These are phyloP conservation scores for Ustilago lituana DNA, from an alignment of 1,284 basidiomycete genomes.

Conservation along the genomic window DNA sequence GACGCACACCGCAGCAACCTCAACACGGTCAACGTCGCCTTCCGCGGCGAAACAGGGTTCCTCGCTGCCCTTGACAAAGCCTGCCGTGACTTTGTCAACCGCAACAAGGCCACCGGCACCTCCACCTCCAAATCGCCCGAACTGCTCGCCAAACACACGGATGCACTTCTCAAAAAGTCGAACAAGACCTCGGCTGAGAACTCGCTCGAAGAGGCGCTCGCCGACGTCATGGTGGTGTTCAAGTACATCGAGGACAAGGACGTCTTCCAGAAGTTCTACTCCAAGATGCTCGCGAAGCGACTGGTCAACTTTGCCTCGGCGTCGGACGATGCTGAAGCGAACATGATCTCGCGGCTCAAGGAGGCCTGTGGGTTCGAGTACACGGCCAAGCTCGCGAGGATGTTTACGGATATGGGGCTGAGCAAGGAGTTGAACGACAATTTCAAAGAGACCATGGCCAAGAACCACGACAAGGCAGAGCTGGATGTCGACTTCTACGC, in stretches of 20 bases:
- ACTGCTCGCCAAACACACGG: constrained; percentile 90
- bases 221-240: constrained; percentile 96
- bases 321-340: constrained; percentile 94
- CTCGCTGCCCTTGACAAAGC: constrained; percentile 91
- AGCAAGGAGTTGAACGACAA: constrained; percentile 95
- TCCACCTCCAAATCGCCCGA: constrained; percentile 81
- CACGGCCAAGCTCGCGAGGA: constrained; percentile 95
- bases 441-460: constrained; percentile 92
- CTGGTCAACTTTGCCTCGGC: constrained; percentile 91
- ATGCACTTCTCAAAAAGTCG: constrained; percentile 89
- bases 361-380: constrained; percentile 99
- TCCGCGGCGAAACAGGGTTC: constrained; percentile 93
- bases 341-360: constrained; percentile 99
- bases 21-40: constrained; percentile 87
- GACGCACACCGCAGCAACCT: constrained; percentile 92
- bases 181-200: constrained; percentile 91
- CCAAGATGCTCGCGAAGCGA: constrained; percentile 92
- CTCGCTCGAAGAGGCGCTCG: constrained; percentile 86
- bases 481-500: constrained; percentile 82
- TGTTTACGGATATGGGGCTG: constrained; percentile 98
- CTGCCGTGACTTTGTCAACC: constrained; percentile 94
- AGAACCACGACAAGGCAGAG: constrained; percentile 73
- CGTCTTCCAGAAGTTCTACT: constrained; percentile 99
- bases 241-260: constrained; percentile 99
- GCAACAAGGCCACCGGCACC: constrained; percentile 77